phyloP scores from a whole-genome alignment of 345 rosid species.

The Syzygium aromaticum region DNA sequence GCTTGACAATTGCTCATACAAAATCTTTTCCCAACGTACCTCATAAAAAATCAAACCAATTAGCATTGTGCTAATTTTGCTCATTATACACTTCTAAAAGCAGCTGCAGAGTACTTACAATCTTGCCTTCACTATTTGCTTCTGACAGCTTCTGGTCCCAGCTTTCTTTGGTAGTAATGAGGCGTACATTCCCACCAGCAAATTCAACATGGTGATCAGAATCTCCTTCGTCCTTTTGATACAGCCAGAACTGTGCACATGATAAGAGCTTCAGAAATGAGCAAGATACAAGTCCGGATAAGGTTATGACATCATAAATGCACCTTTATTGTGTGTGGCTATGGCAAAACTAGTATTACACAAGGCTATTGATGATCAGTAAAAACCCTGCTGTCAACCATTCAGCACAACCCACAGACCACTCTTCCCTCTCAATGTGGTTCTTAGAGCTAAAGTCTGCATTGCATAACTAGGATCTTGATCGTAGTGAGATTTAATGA shows the following conservation, averaged over 20 bases:
- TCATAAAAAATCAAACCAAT: background rate
- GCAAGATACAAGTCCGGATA: background rate
- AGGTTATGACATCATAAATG: background rate
- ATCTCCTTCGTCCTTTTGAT: conserved; percentile 17
- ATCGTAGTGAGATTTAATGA: background rate
- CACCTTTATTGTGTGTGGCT: background rate
- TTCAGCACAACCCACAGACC: background rate
- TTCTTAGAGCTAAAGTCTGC: background rate
- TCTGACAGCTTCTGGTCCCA: conserved; percentile 73
- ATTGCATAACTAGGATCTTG: background rate
- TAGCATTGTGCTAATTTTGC: background rate
- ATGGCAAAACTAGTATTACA: background rate
- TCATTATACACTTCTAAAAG: background rate
- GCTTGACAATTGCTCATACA: background rate
- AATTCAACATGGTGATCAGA: conserved; percentile 32
- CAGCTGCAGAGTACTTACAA: conserved; percentile 24
- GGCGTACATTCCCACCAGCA: conserved; percentile 47
- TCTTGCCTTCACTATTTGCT: conserved; percentile 55
- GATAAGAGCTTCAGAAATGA: background rate
- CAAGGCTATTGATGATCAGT: background rate
- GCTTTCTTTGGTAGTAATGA: conserved; percentile 40
- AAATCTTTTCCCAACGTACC: background rate
- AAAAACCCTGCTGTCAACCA: background rate
- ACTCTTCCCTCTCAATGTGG: background rate
- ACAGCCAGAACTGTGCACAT: conserved; percentile 11